These are phyloP conservation scores for Pichia sp. DNA, from an alignment of 1,139 yeast genomes.

Conservation along the genomic window DNA sequence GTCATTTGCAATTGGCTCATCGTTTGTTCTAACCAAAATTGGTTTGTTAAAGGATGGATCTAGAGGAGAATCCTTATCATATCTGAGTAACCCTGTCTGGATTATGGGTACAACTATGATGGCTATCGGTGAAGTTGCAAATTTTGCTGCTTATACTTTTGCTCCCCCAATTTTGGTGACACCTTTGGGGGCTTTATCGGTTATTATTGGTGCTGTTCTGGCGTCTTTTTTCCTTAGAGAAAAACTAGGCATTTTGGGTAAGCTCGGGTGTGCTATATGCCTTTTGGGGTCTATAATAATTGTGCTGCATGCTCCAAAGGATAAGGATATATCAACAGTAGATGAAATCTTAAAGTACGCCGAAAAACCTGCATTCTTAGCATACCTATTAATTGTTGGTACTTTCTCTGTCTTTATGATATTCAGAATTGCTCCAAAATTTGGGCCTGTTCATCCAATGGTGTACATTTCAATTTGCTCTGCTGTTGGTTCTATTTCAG, in stretches of 20 bases:
- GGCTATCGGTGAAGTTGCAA: slow-evolving; percentile 90
- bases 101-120: slow-evolving; percentile 89
- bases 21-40: slow-evolving; percentile 82
- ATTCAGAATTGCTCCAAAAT: slow-evolving; percentile 71
- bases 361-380: slow-evolving; percentile 67
- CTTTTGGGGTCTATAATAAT: slow-evolving; percentile 85
- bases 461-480: slow-evolving; percentile 86
- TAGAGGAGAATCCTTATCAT: slow-evolving; percentile 63
- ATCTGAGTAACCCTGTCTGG: slow-evolving; percentile 83
- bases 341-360: slow-evolving; percentile 84
- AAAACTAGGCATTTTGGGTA: slow-evolving; percentile 83
- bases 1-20: slow-evolving; percentile 84
- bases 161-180: slow-evolving; percentile 93
- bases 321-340: slow-evolving; percentile 79
- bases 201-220: slow-evolving; percentile 82
- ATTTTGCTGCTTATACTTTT: slow-evolving; percentile 91
- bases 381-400: slow-evolving; percentile 56
- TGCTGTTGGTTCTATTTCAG: slow-evolving; percentile 84
- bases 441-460: slow-evolving; percentile 82
- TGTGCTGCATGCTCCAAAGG: slow-evolving; percentile 89
- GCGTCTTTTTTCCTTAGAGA: slow-evolving; percentile 83
- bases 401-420: slow-evolving; percentile 72
- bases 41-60: slow-evolving; percentile 69
- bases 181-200: slow-evolving; percentile 86
- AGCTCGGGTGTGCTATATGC: slow-evolving; percentile 90